A percentile compares a stretch with the other conserved stretches of the same genome.
Evolutionary conservation across 1,284 basidiomycete species (phyloP).

Genomic region (Moesziomyces sp.): DNA sequence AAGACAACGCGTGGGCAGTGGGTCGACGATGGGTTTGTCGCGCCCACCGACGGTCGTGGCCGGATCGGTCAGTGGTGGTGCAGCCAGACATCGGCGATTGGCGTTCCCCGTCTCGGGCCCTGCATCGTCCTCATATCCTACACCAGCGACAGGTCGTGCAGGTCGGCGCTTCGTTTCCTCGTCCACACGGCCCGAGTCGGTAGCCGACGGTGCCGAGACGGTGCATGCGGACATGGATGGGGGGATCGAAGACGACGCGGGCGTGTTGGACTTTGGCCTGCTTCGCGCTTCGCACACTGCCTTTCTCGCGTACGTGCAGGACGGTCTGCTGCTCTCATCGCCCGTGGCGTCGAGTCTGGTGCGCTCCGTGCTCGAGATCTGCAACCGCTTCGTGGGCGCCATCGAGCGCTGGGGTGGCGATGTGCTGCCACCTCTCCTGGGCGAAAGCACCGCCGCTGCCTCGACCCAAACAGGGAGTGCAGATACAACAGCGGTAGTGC

Average conservation of each 20-base stretch:
- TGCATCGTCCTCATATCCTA: slow-evolving; percentile 12
- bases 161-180: slow-evolving; percentile 35
- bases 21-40: slow-evolving; percentile 9
- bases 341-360: slow-evolving; percentile 76
- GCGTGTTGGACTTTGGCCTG: slow-evolving; percentile 78
- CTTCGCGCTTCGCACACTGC: slow-evolving; percentile 81
- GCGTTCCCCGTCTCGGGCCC: slow-evolving; percentile 46
- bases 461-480: slow-evolving; percentile 69
- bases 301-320: slow-evolving; percentile 82
- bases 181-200: slow-evolving; percentile 30
- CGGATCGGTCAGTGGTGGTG: slow-evolving; percentile 6
- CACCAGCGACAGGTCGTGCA: slow-evolving; percentile 7
- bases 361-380: slow-evolving; percentile 79
- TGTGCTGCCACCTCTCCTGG: slow-evolving; percentile 81
- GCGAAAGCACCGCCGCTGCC: slow-evolving; percentile 73
- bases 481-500: slow-evolving; percentile 74
- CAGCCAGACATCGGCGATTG: slow-evolving; percentile 7
- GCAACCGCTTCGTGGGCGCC: slow-evolving; percentile 79
- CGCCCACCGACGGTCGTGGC: slow-evolving; percentile 19
- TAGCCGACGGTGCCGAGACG: slow-evolving; percentile 32
- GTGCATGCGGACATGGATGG: slow-evolving; percentile 21
- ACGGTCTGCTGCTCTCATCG: slow-evolving; percentile 78
- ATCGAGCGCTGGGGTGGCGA: slow-evolving; percentile 93
- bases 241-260: slow-evolving; percentile 38
- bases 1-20: slow-evolving; percentile 16